phyloP scores from a whole-genome alignment of 805 yeast genomes.

The Yarrowia hollandica region DNA sequence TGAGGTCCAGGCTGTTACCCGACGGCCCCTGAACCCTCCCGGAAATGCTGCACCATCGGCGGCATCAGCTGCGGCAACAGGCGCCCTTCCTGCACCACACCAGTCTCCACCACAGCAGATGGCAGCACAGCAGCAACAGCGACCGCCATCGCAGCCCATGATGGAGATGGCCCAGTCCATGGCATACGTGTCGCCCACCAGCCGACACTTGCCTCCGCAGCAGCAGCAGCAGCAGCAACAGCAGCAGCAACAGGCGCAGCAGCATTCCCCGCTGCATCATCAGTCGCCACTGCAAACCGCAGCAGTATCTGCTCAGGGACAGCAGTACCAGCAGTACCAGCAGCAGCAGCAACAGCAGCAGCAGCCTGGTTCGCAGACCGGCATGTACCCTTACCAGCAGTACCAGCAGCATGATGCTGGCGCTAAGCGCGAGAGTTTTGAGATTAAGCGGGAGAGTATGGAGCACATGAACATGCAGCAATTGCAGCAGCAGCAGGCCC shows the following conservation, averaged over 20 bases:
- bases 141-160: conserved; percentile 5
- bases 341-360: not conserved
- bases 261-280: conserved; percentile 9
- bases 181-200: not conserved
- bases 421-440: conserved; percentile 12
- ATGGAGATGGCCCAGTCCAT: conserved; percentile 1
- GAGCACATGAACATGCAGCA: not conserved
- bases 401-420: too few species aligned
- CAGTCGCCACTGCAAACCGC: not conserved
- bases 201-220: not conserved
- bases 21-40: not conserved
- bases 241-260: not conserved
- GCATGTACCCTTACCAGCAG: not conserved
- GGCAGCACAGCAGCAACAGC: too few species aligned
- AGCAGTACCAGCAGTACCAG: not conserved
- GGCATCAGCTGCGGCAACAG: too few species aligned
- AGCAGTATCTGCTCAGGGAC: not conserved
- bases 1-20: conserved; percentile 9
- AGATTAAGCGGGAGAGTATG: not conserved
- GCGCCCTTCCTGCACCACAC: too few species aligned
- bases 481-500: not conserved
- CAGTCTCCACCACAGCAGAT: too few species aligned
- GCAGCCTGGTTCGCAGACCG: not conserved
- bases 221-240: conserved; percentile 14
- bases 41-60: not conserved